Evolutionary conservation across 768 basidiomycete genomes (phyloP).

Genomic region (Trametes elegans): DNA sequence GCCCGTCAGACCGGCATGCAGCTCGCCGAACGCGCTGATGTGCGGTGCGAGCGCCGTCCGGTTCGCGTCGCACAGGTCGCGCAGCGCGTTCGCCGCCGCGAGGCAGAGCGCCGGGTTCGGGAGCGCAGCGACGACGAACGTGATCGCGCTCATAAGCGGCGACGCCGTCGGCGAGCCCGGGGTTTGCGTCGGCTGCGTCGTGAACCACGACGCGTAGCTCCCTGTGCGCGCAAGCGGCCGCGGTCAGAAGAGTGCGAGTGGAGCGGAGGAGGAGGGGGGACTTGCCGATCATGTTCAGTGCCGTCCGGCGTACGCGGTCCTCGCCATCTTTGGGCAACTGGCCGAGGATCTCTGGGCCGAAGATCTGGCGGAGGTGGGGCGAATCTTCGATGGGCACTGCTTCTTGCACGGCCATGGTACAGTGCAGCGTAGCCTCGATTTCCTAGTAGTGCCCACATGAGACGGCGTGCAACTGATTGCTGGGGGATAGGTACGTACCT

Average conservation of each 20-base stretch:
- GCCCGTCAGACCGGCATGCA: constrained; percentile 72
- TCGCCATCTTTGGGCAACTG: constrained; percentile 63
- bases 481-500: constrained; percentile 46
- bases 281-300: constrained; percentile 72
- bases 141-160: constrained; percentile 62
- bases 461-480: not conserved
- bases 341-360: constrained; percentile 70
- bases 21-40: constrained; percentile 78
- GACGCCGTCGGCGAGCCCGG: constrained; percentile 31
- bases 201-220: constrained; percentile 79
- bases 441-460: constrained; percentile 44
- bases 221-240: constrained; percentile 41
- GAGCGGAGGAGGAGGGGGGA: not conserved
- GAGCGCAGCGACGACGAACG: constrained; percentile 70
- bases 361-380: constrained; percentile 57
- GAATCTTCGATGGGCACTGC: constrained; percentile 65
- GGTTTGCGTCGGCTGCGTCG: constrained; percentile 41
- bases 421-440: constrained; percentile 84
- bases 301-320: constrained; percentile 69
- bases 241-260: not conserved
- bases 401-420: constrained; percentile 84
- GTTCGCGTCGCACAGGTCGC: constrained; percentile 89
- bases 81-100: constrained; percentile 77
- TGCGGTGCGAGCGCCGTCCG: constrained; percentile 79
- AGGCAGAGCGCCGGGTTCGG: constrained; percentile 62